Conservation (phyloP, 2,329 filamentous ascomycete species). For the Fusarium nurragi region DNA sequence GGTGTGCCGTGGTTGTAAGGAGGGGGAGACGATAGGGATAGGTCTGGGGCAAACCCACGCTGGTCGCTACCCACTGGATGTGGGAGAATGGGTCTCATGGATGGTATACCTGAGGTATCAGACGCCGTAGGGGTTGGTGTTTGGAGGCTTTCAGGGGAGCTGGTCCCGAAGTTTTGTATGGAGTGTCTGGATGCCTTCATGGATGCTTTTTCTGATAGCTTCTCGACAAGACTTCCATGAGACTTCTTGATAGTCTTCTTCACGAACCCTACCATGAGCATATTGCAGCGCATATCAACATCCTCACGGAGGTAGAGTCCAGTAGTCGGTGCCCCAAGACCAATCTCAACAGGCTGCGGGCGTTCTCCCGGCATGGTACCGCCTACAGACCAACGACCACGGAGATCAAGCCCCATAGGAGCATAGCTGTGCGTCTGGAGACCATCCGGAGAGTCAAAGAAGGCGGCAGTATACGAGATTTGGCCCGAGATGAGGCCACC, state of each 20-base stretch:
- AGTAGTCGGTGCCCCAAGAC: conserved; percentile 69
- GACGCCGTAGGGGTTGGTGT: conserved; percentile 29
- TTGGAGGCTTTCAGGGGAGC: conserved; percentile 15
- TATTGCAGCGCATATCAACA: conserved; percentile 80
- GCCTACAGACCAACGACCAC: conserved; percentile 79
- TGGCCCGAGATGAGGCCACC: conserved; percentile 71
- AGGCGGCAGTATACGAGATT: conserved; percentile 81
- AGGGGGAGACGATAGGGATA: conserved; percentile 13
- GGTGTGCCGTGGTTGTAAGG: conserved; percentile 16
- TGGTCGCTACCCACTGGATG: conserved; percentile 16
- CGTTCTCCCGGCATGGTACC: conserved; percentile 78
- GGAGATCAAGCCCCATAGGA: conserved; percentile 81
- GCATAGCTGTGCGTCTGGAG: conserved; percentile 87
- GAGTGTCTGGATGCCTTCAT: conserved; percentile 31
- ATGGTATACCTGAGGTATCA: conserved; percentile 17
- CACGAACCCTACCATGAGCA: conserved; percentile 79
- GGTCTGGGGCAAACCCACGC: conserved; percentile 7
- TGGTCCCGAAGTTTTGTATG: conserved; percentile 20
- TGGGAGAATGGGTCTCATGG: conserved; percentile 32
- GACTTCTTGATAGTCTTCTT: conserved; percentile 84
- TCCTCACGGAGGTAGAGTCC: conserved; percentile 88
- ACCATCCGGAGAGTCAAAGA: conserved; percentile 77
- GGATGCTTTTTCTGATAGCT: conserved; percentile 56
- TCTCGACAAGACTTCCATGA: conserved; percentile 74
- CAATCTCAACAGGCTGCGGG: conserved; percentile 70